A percentile compares a stretch with the other conserved stretches of the same genome.
Conservation (phyloP, 768 basidiomycete genomes). For the Mycena epipterygia region DNA sequence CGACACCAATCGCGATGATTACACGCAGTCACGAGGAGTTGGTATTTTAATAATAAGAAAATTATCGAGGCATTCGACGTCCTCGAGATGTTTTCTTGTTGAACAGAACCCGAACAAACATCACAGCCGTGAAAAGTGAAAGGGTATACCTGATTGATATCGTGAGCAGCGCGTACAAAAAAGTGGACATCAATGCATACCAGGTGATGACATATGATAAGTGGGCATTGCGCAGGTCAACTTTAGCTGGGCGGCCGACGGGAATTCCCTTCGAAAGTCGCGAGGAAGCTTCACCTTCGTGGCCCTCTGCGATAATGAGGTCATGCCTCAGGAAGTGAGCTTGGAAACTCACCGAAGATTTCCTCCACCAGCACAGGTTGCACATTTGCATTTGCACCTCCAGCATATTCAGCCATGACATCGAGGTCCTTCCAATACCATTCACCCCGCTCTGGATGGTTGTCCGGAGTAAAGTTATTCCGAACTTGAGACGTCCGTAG, state of each 20-base stretch:
- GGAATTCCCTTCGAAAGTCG: conserved; percentile 81
- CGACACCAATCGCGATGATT: too few relatives aligned
- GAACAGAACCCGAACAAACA: conserved; percentile 80
- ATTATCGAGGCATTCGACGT: conserved; percentile 71
- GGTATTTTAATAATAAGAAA: conserved; percentile 28
- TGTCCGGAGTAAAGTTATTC: conserved; percentile 91
- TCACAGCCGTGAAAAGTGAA: conserved; percentile 85
- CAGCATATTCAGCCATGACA: conserved; percentile 83
- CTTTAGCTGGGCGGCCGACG: conserved; percentile 83
- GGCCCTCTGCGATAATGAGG: conserved; percentile 74
- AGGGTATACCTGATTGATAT: conserved; percentile 81
- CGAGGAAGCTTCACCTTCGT: conserved; percentile 78
- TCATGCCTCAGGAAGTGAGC: neutral
- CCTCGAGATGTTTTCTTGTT: conserved; percentile 65
- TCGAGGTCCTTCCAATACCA: conserved; percentile 96
- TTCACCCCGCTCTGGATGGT: conserved; percentile 79
- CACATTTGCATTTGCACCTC: conserved; percentile 77
- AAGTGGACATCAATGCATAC: conserved; percentile 56
- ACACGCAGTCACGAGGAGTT: neutral
- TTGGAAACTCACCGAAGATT: conserved; percentile 79
- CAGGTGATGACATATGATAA: conserved; percentile 96
- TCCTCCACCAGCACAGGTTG: conserved; percentile 94
- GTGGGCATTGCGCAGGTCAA: conserved; percentile 95
- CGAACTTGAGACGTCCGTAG: conserved; percentile 81
- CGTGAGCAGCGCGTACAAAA: neutral